These are phyloP conservation scores for Usnea hakonensis DNA, from an alignment of 495 filamentous ascomycete genomes.

Conservation along the genomic window DNA sequence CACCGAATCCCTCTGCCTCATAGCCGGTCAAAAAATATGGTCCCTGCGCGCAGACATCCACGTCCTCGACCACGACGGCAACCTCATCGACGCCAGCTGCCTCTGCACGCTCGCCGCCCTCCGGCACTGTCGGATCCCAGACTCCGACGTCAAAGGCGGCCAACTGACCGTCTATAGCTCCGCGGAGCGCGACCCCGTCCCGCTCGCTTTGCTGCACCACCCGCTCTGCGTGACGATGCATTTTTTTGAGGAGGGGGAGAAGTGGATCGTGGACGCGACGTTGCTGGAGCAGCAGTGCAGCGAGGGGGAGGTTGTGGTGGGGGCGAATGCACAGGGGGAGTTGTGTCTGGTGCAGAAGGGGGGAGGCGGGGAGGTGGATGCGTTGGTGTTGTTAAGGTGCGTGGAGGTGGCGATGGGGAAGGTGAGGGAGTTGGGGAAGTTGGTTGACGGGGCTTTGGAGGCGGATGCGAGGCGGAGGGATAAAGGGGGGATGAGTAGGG, in stretches of 20 bases:
- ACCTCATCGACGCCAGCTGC: conserved; percentile 75
- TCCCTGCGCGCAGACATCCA: conserved; percentile 82
- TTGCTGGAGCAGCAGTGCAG: conserved; percentile 79
- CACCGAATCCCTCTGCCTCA: conserved; percentile 88
- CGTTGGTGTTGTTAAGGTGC: conserved; percentile 64
- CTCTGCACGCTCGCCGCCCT: conserved; percentile 80
- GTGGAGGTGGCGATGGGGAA: conserved; percentile 61
- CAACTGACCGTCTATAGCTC: conserved; percentile 70
- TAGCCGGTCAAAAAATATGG: conserved; percentile 87
- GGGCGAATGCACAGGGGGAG: conserved; percentile 82
- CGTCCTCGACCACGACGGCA: conserved; percentile 80
- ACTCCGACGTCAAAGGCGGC: conserved; percentile 75
- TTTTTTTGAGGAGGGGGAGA: conserved; percentile 51
- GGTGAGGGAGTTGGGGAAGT: conserved; percentile 65
- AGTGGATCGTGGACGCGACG: conserved; percentile 67
- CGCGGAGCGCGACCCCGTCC: conserved; percentile 82
- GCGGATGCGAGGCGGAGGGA: conserved; percentile 70
- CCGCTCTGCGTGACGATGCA: conserved; percentile 83
- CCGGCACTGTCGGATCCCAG: conserved; percentile 81
- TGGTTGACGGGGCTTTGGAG: conserved; percentile 63
- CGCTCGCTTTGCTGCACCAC: conserved; percentile 79
- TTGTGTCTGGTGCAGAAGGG: conserved; percentile 86
- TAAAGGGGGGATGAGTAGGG: conserved; percentile 63
- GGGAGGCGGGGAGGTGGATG: conserved; percentile 72
- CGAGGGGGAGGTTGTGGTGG: conserved; percentile 76